Evolutionary conservation across 164 flowering plant genomes (phyloP).

Genomic region (Stephania cephalantha): DNA sequence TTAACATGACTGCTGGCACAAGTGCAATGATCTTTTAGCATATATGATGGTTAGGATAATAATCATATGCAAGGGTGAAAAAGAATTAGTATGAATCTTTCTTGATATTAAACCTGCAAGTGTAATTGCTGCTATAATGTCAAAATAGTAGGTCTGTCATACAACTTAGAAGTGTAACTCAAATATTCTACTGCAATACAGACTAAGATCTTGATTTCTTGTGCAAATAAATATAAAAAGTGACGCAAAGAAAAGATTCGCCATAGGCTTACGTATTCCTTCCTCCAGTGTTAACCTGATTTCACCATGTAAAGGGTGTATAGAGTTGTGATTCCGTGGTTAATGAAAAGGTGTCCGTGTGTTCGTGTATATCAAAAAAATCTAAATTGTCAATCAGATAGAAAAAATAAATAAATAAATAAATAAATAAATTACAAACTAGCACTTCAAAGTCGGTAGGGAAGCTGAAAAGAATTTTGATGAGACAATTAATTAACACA

Average conservation of each 20-base stretch:
- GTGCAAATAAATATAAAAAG: background rate
- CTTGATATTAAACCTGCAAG: too few relatives aligned
- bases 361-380: background rate
- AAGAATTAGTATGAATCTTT: too few relatives aligned
- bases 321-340: background rate
- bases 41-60: too few relatives aligned
- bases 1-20: too few relatives aligned
- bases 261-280: background rate
- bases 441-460: too few relatives aligned
- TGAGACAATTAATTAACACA: background rate
- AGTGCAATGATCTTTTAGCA: too few relatives aligned
- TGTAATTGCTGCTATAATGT: too few relatives aligned
- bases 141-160: too few relatives aligned
- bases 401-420: too few relatives aligned
- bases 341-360: background rate
- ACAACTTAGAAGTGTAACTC: too few relatives aligned
- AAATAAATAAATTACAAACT: background rate
- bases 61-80: too few relatives aligned
- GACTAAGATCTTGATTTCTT: background rate
- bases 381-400: background rate
- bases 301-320: background rate
- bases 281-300: background rate
- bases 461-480: background rate
- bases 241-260: background rate
- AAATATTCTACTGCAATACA: too few relatives aligned